A percentile compares a stretch with the other conserved stretches of the same genome.
Conservation (phyloP, 257 asterid species). For the Jacaranda copaia region DNA sequence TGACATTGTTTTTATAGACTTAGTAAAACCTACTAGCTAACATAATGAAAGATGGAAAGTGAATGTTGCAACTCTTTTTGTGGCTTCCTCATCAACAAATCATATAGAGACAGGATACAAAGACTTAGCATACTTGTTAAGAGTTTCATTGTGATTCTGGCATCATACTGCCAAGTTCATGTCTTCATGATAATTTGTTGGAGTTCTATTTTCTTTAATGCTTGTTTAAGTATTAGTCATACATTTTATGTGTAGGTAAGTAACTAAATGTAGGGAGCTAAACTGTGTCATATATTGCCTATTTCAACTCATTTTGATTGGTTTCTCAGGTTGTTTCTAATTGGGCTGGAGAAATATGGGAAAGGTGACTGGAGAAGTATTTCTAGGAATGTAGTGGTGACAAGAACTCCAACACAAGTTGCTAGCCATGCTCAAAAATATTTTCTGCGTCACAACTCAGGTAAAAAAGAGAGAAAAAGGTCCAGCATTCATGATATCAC, state of each 20-base stretch:
- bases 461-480: constrained; percentile 81
- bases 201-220: neutral
- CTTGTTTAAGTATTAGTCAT: neutral
- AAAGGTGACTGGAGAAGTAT: constrained; percentile 98
- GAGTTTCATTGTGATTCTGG: neutral
- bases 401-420: constrained; percentile 93
- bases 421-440: constrained; percentile 96
- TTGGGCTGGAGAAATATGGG: constrained; percentile 74
- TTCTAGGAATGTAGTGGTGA: constrained; percentile 87
- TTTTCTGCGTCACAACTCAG: constrained; percentile 77
- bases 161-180: neutral
- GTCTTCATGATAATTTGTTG: neutral
- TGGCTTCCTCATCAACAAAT: neutral
- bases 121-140: neutral
- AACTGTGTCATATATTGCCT: neutral
- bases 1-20: neutral
- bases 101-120: neutral
- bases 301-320: neutral
- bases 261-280: neutral
- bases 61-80: neutral
- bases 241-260: neutral
- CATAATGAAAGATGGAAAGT: neutral
- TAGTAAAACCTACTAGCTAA: neutral
- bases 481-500: constrained; percentile 93
- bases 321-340: constrained; percentile 62